Base-by-base conservation (phyloP, 495 filamentous ascomycete genomes). In the Trichoderma orchidacearum region DNA sequence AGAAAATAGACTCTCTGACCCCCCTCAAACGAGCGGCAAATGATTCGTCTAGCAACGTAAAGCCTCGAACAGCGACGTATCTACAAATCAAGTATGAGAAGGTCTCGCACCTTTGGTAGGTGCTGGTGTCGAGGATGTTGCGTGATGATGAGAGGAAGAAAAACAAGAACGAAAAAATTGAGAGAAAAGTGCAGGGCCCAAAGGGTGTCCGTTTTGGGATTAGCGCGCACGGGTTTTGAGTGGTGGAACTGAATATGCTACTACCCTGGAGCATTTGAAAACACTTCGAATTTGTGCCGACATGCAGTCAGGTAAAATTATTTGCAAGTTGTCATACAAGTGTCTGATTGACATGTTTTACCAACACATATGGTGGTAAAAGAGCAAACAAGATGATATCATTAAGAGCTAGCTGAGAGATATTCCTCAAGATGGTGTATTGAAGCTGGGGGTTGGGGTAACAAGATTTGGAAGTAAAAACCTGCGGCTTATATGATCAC, bases 1-100 rank as follows among this genome's bases (percentile, higher is more conserved):
- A 61, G 29, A 56, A 28, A 18, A 13, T n/a, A n/a, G n/a, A 48
- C 62, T 25, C 66, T 69, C 62, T 38, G 65, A 56, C 64, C 58
- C 66, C 68, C 68, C 68, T 70, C 68, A 70, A 70, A 70, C 68
- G 52, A 51, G 61, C 64, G 68, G 66, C 61, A n/a, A 27, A 36
- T 59, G 15, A 25, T 52, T 61, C 23, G 59, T 70, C 65, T 69
- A 28, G 66, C 65, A 69, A 69, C 68, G 28, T 31, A 11, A 31
- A 31, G 11, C 30, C 45, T 30, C 15, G 7, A 32, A 32, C 28
- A 21, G 51, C 51, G 30, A 53, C 51, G 51, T 51, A 61, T 59
- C 60, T 54, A 35, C 60, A 13, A n/a, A 57, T n/a, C 53, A 64
- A 56, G n/a, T n/a, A 56, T 62, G 63, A 67, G 62, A 56, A 38